Evolutionary conservation across 2,329 filamentous ascomycete genomes (phyloP), one percentile per base, ranked within the genome.

Genomic region (Pleurostoma richardsiae): DNA sequence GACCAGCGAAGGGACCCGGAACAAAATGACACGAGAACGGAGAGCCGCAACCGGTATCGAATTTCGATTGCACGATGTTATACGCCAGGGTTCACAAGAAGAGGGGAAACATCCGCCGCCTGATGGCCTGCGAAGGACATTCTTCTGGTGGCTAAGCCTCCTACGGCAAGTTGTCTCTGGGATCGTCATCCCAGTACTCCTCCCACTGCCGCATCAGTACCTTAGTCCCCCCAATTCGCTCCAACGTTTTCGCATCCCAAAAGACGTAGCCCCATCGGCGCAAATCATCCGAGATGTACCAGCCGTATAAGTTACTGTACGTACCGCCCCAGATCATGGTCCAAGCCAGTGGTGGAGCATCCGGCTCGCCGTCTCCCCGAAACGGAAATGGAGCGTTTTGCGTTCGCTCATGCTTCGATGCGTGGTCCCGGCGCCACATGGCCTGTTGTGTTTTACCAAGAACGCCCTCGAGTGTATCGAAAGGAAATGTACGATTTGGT

Each of bases 251-350:
- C 26, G 49, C 52, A 46, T 58, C 57, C 56, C 54, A 59, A 30
- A 58, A 50, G 30, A 57, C 41, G 45, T 57, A 58, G 6, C 52
- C 57, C 48, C 51, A 53, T 7, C 5, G 10, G 4, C 45, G 47
- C 3, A 50, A 10, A 3, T 27, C 27, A 5, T 50, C 45, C 6
- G 50, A 41, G 3, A 57, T 49, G 30, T 42, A 54, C 1, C 27
- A 39, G 3, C 55, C 52, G 39, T 51, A 49, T 3, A 53, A 10
- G 29, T 49, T 52, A 40, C 45, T 44, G 28, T 54, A 54, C 7
- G 43, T 53, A 5, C 43, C 47, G 30, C 42, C 42, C 49, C 52
- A 54, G 10, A 56, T 41, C n/a, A 48, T 43, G 6, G 47, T 49
- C 54, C 50, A 56, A 2, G 52, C 50, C 4, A 53, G 41, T 10